Evolutionary conservation across 1,284 basidiomycete genomes (phyloP).

Genomic region (Sanghuangporus weigelae): DNA sequence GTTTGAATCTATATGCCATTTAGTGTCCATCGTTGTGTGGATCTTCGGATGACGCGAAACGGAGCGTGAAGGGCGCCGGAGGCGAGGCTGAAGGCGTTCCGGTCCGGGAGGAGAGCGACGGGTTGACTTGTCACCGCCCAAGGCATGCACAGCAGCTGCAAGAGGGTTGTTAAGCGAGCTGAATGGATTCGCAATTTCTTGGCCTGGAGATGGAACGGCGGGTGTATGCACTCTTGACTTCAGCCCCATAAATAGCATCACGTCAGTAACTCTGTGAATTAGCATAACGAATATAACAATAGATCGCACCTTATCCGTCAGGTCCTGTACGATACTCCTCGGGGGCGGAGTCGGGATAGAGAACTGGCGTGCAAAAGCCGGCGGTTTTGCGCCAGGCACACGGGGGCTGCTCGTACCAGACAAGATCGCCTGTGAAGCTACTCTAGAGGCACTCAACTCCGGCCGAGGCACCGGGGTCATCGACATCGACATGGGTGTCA

Average conservation of each 20-base stretch:
- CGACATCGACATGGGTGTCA: not conserved
- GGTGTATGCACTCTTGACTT: slow-evolving; percentile 11
- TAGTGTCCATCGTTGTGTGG: slow-evolving; percentile 20
- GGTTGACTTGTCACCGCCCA: slow-evolving; percentile 4
- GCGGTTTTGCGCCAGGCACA: slow-evolving; percentile 20
- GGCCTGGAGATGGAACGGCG: slow-evolving; percentile 4
- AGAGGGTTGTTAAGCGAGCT: not conserved
- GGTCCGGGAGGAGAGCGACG: not conserved
- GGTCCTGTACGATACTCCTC: slow-evolving; percentile 72
- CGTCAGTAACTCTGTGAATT: too few relatives aligned
- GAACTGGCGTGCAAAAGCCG: slow-evolving; percentile 20
- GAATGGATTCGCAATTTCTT: slow-evolving; percentile 13
- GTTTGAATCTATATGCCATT: slow-evolving; percentile 62
- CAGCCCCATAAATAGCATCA: not conserved
- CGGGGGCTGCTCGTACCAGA: slow-evolving; percentile 10
- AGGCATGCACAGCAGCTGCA: slow-evolving; percentile 14
- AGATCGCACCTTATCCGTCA: slow-evolving; percentile 53
- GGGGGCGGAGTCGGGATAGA: slow-evolving; percentile 30
- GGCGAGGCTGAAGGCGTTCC: slow-evolving; percentile 15
- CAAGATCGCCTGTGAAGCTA: slow-evolving; percentile 5
- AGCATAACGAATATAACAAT: not conserved
- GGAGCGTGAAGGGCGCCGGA: slow-evolving; percentile 45
- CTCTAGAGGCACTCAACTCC: not conserved
- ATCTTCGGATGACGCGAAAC: slow-evolving; percentile 37
- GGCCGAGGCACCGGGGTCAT: not conserved